Conservation (phyloP, 1,284 basidiomycete genomes). For the Leccinum angustisporum region DNA sequence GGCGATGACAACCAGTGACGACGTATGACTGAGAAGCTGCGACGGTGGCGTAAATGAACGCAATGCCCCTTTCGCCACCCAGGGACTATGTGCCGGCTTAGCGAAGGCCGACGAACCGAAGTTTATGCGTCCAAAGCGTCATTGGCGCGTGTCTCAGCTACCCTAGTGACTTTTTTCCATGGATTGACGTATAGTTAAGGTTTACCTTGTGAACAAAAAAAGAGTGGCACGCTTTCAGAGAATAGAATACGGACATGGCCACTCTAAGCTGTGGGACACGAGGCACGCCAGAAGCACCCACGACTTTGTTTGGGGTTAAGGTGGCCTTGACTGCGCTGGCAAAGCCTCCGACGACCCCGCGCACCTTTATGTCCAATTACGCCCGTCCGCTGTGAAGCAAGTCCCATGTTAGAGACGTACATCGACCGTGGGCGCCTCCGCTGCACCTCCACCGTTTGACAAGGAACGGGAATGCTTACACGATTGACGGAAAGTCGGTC, state of each 20-base stretch:
- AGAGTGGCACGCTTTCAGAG: slow-evolving; percentile 6
- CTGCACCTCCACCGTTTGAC: background rate
- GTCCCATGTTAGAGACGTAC: background rate
- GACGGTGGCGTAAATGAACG: slow-evolving; percentile 23
- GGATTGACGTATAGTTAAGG: slow-evolving; percentile 21
- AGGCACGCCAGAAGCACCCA: slow-evolving; percentile 32
- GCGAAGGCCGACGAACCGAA: slow-evolving; percentile 22
- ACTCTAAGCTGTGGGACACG: slow-evolving; percentile 17
- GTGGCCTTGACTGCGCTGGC: slow-evolving; percentile 18
- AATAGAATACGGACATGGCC: slow-evolving; percentile 8
- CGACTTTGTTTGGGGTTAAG: slow-evolving; percentile 27
- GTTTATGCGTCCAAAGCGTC: slow-evolving; percentile 14
- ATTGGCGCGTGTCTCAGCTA: slow-evolving; percentile 19
- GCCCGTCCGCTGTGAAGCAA: slow-evolving; percentile 1
- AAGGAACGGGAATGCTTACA: background rate
- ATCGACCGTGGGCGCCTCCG: slow-evolving; percentile 1
- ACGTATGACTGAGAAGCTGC: slow-evolving; percentile 2
- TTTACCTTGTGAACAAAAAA: slow-evolving; percentile 14
- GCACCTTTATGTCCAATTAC: slow-evolving; percentile 3
- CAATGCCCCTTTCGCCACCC: slow-evolving; percentile 24
- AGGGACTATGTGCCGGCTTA: slow-evolving; percentile 20
- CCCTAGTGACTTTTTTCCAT: slow-evolving; percentile 21
- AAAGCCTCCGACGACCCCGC: background rate
- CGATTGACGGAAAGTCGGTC: background rate
- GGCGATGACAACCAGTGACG: background rate